Percentiles rank a stretch among this genome's conserved stretches.
These are phyloP conservation scores for Xylariaceae sp. DNA, from an alignment of 2,329 filamentous ascomycete genomes.

Conservation along the genomic window DNA sequence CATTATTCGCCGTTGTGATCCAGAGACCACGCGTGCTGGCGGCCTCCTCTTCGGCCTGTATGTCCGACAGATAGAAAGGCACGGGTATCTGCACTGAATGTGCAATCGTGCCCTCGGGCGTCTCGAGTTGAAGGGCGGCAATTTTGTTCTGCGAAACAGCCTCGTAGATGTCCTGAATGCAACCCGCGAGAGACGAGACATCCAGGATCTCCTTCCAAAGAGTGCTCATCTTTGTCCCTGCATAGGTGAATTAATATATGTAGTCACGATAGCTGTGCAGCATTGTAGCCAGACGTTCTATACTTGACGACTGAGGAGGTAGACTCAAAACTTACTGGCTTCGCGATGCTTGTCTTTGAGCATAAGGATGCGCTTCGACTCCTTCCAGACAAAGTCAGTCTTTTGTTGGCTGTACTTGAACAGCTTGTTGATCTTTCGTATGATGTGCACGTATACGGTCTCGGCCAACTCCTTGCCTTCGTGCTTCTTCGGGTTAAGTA, in stretches of 20 bases:
- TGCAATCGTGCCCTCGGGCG: slow-evolving; percentile 51
- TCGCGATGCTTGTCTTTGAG: slow-evolving; percentile 76
- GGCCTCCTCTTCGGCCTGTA: slow-evolving; percentile 61
- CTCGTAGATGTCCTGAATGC: slow-evolving; percentile 75
- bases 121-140: slow-evolving; percentile 73
- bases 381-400: slow-evolving; percentile 84
- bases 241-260: slow-evolving; percentile 17
- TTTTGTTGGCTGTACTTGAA: slow-evolving; percentile 89
- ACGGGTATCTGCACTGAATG: slow-evolving; percentile 61
- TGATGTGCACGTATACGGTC: slow-evolving; percentile 76
- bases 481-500: slow-evolving; percentile 72
- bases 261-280: neutral
- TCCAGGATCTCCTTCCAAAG: slow-evolving; percentile 68
- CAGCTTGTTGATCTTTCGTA: slow-evolving; percentile 87
- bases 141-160: slow-evolving; percentile 81
- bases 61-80: slow-evolving; percentile 65
- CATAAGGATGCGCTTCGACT: slow-evolving; percentile 75
- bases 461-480: slow-evolving; percentile 73
- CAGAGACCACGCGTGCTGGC: slow-evolving; percentile 68
- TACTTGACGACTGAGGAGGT: neutral
- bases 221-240: slow-evolving; percentile 55
- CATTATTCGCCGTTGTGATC: slow-evolving; percentile 79
- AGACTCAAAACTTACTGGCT: slow-evolving; percentile 38
- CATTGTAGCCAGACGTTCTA: neutral
- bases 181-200: slow-evolving; percentile 72